phyloP scores from a whole-genome alignment of 305 asterid species.

The Caryopteris hybrid region DNA sequence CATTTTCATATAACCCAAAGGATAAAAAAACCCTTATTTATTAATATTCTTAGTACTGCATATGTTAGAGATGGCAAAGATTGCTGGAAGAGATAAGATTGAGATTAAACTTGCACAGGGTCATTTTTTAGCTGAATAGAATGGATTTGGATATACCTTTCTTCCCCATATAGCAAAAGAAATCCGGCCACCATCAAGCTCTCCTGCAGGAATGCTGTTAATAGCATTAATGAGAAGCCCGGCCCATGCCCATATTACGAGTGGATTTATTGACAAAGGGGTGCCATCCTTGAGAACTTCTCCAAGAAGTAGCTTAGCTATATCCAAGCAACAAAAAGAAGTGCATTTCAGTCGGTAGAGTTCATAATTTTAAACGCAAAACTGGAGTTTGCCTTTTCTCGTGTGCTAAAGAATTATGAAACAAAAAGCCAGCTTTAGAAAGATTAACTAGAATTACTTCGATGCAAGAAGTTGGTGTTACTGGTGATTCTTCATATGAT shows the following conservation, averaged over 20 bases:
- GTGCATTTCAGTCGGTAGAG: not conserved
- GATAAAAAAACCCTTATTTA: too few species aligned
- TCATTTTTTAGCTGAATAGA: not conserved
- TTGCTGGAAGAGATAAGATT: not conserved
- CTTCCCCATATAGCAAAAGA: conserved; percentile 94
- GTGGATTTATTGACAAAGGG: conserved; percentile 75
- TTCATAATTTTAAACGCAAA: too few species aligned
- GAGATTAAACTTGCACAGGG: not conserved
- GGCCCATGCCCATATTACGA: conserved; percentile 91
- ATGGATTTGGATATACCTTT: conserved; percentile 51
- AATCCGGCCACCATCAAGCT: conserved; percentile 91
- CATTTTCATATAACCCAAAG: too few species aligned
- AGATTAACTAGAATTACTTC: not conserved
- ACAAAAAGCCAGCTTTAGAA: not conserved
- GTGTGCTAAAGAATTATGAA: too few species aligned
- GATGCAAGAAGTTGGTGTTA: not conserved
- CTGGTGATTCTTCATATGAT: not conserved
- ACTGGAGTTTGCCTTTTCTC: too few species aligned
- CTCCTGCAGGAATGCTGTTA: conserved; percentile 98
- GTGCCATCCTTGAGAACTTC: conserved; percentile 87
- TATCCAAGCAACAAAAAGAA: conserved; percentile 20
- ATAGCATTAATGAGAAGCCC: conserved; percentile 93
- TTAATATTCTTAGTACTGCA: too few species aligned
- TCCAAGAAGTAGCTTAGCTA: conserved; percentile 93
- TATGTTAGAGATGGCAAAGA: not conserved